Evolutionary conservation across 345 rosid genomes (phyloP).

Genomic region (Linum usitatissimum): DNA sequence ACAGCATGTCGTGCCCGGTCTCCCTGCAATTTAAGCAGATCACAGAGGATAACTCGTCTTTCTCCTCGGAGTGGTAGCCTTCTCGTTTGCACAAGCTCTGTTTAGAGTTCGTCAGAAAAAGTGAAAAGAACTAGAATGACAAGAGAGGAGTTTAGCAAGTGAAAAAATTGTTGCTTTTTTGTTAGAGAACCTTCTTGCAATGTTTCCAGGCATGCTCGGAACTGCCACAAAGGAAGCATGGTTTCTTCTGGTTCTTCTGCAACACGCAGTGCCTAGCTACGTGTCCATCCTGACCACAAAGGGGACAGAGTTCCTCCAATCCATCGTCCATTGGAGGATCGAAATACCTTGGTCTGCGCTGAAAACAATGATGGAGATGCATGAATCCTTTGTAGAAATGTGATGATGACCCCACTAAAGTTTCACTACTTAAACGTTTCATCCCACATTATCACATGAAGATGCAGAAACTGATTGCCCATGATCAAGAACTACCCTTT

Average conservation of each 20-base stretch:
- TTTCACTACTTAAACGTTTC: neutral
- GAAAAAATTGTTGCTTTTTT: neutral
- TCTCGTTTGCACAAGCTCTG: conserved; percentile 2
- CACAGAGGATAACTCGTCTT: conserved; percentile 1
- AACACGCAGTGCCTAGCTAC: conserved; percentile 4
- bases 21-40: conserved; percentile 22
- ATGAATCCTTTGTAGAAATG: neutral
- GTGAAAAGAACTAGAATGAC: conserved; percentile 13
- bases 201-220: conserved; percentile 15
- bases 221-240: conserved; percentile 22
- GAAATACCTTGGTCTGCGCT: conserved; percentile 27
- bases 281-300: conserved; percentile 13
- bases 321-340: conserved; percentile 16
- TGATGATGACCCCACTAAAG: neutral
- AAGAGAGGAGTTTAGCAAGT: neutral
- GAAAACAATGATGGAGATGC: neutral
- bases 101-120: neutral
- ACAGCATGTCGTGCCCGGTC: conserved; percentile 26
- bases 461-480: too few relatives aligned
- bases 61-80: conserved; percentile 2
- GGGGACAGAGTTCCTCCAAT: conserved; percentile 4
- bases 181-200: conserved; percentile 21
- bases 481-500: too few relatives aligned
- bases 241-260: conserved; percentile 16
- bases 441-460: too few relatives aligned